These are phyloP conservation scores for Trebouxia gelatinosa DNA, from an alignment of 163 green algal genomes.

Conservation along the genomic window DNA sequence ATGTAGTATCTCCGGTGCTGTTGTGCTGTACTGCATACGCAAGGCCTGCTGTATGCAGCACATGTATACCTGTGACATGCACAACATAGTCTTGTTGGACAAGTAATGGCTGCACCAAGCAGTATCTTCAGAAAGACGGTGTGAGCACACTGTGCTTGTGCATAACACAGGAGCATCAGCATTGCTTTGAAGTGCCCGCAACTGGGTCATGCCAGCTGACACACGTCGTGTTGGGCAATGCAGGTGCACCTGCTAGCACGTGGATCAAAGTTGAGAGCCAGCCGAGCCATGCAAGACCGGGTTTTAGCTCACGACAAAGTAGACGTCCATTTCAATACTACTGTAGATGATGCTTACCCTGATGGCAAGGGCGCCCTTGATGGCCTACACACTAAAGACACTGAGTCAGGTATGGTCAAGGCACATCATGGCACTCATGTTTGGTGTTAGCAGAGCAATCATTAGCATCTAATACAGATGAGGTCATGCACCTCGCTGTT, in stretches of 20 bases:
- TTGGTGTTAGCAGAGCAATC: no score
- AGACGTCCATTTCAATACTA: conserved; percentile 88
- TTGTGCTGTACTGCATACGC: neutral
- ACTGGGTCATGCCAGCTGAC: neutral
- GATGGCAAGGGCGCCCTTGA: conserved; percentile 59
- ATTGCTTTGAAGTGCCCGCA: neutral
- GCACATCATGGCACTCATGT: neutral
- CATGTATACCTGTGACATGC: no score
- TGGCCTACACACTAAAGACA: conserved; percentile 69
- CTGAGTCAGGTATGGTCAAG: conserved; percentile 41
- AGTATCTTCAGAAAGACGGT: neutral
- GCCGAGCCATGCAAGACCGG: conserved; percentile 89
- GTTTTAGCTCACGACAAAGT: conserved; percentile 63
- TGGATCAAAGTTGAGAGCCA: conserved; percentile 75
- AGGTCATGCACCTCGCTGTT: no score
- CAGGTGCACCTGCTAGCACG: conserved; percentile 96
- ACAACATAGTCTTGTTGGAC: no score
- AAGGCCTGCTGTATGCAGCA: no score
- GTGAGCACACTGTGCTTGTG: neutral
- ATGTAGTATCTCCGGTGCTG: neutral
- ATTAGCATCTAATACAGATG: no score
- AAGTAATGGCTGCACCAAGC: no score
- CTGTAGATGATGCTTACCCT: conserved; percentile 79
- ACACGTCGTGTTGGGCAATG: neutral
- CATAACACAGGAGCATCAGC: neutral